Percentiles rank a stretch among this genome's conserved stretches.
These are phyloP conservation scores for Juglanconis sp. DNA, from an alignment of 2,329 filamentous ascomycete species.

Conservation along the genomic window DNA sequence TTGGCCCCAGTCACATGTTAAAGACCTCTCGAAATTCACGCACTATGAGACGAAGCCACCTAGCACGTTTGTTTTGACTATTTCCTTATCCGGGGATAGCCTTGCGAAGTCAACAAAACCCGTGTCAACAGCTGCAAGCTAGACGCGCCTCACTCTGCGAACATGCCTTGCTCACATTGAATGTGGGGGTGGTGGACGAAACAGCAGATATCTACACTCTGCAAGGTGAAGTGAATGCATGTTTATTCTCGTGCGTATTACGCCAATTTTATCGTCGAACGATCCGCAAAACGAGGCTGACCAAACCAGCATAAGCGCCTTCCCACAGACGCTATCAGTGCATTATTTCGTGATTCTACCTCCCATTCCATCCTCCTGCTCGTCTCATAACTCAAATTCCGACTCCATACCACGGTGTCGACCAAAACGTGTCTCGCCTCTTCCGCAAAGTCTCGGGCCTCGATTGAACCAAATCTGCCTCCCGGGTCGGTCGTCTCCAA, in stretches of 20 bases:
- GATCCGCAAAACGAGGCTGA: background rate
- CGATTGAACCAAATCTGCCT: background rate
- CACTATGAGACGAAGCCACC: no score
- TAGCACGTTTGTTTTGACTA: no score
- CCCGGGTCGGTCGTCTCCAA: background rate
- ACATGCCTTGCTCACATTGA: no score
- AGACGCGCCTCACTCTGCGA: no score
- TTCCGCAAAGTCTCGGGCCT: background rate
- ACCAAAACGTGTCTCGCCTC: background rate
- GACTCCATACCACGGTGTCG: no score
- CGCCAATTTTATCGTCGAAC: background rate
- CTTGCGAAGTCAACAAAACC: no score
- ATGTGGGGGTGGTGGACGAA: no score
- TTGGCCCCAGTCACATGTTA: no score
- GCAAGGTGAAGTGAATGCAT: background rate
- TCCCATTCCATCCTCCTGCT: background rate
- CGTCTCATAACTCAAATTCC: background rate
- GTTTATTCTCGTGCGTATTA: constrained; percentile 19
- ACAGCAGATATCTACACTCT: no score
- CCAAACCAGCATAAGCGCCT: background rate
- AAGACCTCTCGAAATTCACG: no score
- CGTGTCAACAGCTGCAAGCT: no score
- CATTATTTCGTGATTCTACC: background rate
- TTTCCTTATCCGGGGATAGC: no score
- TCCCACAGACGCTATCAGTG: background rate